Percentiles rank a stretch among this genome's conserved stretches.
Conservation (phyloP, 352 stramenopile species). For the Thraustochytrium striatum region DNA sequence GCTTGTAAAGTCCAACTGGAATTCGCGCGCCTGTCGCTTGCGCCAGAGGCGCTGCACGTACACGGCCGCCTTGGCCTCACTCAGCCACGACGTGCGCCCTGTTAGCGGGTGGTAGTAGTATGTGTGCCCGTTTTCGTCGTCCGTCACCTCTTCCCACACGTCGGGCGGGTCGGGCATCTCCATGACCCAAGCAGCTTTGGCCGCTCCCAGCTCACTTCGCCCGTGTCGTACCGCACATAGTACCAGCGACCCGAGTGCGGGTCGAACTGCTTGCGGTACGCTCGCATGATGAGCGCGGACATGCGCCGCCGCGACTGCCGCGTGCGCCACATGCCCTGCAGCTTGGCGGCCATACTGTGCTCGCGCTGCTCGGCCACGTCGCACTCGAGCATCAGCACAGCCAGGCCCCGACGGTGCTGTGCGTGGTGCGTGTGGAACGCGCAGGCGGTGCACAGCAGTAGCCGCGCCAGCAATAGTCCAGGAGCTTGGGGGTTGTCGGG, state of each 20-base stretch:
- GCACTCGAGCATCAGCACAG: slow-evolving; percentile 53
- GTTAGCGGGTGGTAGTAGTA: slow-evolving; percentile 60
- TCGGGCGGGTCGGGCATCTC: slow-evolving; percentile 57
- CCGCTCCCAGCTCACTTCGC: slow-evolving; percentile 54
- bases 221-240: slow-evolving; percentile 58
- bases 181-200: slow-evolving; percentile 55
- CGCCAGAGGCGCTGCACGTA: slow-evolving; percentile 54
- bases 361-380: slow-evolving; percentile 51
- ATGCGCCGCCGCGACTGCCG: slow-evolving; percentile 31
- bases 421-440: neutral
- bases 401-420: slow-evolving; percentile 13
- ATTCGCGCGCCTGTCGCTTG: slow-evolving; percentile 55
- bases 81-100: slow-evolving; percentile 58
- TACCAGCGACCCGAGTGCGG: slow-evolving; percentile 51
- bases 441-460: slow-evolving; percentile 3
- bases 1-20: slow-evolving; percentile 53
- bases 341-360: slow-evolving; percentile 28
- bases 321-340: slow-evolving; percentile 56
- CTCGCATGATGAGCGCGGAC: slow-evolving; percentile 42
- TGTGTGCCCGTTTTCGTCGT: slow-evolving; percentile 46
- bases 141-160: slow-evolving; percentile 54
- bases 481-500: neutral
- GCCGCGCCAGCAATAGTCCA: neutral
- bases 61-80: slow-evolving; percentile 54
- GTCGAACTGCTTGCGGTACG: slow-evolving; percentile 61